phyloP scores from a whole-genome alignment of 2,329 filamentous ascomycete genomes.

The Akanthomyces uredinophilus region DNA sequence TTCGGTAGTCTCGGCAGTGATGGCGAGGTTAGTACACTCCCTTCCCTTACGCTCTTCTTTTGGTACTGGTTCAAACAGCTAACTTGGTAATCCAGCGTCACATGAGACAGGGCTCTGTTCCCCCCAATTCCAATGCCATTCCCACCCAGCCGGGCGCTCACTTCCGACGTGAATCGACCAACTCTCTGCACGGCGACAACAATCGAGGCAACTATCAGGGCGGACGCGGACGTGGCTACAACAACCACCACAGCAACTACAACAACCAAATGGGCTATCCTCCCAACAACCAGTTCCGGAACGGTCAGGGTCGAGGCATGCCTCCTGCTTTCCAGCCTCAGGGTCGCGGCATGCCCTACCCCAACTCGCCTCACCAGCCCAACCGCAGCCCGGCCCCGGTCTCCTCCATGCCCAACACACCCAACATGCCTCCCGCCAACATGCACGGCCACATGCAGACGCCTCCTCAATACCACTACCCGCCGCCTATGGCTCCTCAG shows the following conservation, averaged over 20 bases:
- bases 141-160: slow-evolving; percentile 64
- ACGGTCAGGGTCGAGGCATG: slow-evolving; percentile 48
- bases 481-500: slow-evolving; percentile 52
- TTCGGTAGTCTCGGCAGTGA: slow-evolving; percentile 83
- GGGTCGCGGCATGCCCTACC: slow-evolving; percentile 42
- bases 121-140: slow-evolving; percentile 56
- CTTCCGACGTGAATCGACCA: slow-evolving; percentile 78
- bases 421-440: slow-evolving; percentile 59
- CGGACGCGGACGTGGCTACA: slow-evolving; percentile 47
- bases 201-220: slow-evolving; percentile 51
- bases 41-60: not conserved
- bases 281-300: slow-evolving; percentile 39
- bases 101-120: slow-evolving; percentile 61
- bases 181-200: slow-evolving; percentile 60
- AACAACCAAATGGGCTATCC: slow-evolving; percentile 42
- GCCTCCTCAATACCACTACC: slow-evolving; percentile 57
- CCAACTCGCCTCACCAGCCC: slow-evolving; percentile 58
- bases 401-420: slow-evolving; percentile 61
- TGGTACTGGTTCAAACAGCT: slow-evolving; percentile 13
- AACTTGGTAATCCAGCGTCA: slow-evolving; percentile 47
- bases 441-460: slow-evolving; percentile 52
- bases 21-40: slow-evolving; percentile 61
- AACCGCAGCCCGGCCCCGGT: slow-evolving; percentile 61
- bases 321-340: slow-evolving; percentile 42
- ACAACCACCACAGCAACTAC: slow-evolving; percentile 33